Conservation (phyloP, 306 rosid genomes). For the Argentina anserina region DNA sequence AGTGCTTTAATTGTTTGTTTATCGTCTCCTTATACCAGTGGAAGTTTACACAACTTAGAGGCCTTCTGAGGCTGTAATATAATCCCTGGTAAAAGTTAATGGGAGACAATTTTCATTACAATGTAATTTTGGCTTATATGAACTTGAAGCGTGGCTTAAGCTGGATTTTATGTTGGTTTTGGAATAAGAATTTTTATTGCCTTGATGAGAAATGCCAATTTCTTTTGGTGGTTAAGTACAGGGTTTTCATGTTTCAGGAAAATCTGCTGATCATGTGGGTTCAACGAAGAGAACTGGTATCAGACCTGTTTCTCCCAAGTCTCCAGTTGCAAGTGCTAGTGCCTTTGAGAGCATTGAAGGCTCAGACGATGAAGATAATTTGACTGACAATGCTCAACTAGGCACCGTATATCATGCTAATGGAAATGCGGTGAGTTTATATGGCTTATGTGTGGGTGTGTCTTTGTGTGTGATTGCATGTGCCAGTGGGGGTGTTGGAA, state of each 20-base stretch:
- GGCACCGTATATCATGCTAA: slow-evolving; percentile 56
- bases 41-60: neutral
- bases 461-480: slow-evolving; percentile 1
- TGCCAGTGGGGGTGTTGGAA: neutral
- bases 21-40: no score
- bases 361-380: slow-evolving; percentile 77
- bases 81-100: neutral
- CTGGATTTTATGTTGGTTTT: neutral
- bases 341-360: slow-evolving; percentile 91
- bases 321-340: slow-evolving; percentile 92
- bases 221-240: slow-evolving; percentile 1
- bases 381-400: slow-evolving; percentile 42
- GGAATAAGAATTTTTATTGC: neutral
- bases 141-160: neutral
- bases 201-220: neutral
- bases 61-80: neutral
- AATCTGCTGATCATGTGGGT: slow-evolving; percentile 38
- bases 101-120: neutral
- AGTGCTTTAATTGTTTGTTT: no score
- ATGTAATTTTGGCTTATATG: neutral
- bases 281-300: slow-evolving; percentile 49
- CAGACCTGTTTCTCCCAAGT: slow-evolving; percentile 73
- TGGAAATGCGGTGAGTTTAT: slow-evolving; percentile 70
- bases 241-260: slow-evolving; percentile 50
- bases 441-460: neutral